Base-by-base conservation (phyloP, 495 filamentous ascomycete species). In the Neurospora terricola region DNA sequence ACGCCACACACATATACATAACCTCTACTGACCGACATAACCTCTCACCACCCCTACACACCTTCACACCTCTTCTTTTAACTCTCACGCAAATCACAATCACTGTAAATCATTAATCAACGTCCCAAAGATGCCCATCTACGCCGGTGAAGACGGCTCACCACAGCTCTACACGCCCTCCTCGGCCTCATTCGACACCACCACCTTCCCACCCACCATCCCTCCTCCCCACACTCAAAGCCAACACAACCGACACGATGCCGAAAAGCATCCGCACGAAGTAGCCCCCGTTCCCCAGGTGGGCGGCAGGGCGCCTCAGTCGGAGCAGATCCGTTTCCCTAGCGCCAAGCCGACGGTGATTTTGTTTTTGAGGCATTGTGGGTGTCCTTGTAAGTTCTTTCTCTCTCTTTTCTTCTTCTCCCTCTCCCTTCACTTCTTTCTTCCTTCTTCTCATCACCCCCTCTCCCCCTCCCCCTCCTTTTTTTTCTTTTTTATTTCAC, bases 311-410 rank as follows among this genome's bases (percentile, higher is more conserved):
- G 88, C 89, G 5, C 89, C 88, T 4, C 78, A 76, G 7, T 81
- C 82, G 38, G 39, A 75, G 16, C 82, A 84, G 69, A 78, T 90
- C 8, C 69, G 66, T 2, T 81, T 90, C 7, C 86, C 86, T 0
- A 72, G 73, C 39, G 76, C 83, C 72, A 86, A 84, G 74, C 85
- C 87, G 1, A 83, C 82, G 5, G 73, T 91, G 21, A 78, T 90
- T 27, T 81, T 86, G 38, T 91, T 91, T 77, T 78, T 91, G 5
- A 80, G 89, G 36, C 88, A 90, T 77, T 90, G 87, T 76, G 88
- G 89, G 16, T 89, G 86, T 82, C 89, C 88, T 9, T 90, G 87
- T 88, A 81, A 70, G 84, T 76, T 27, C 21, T 77, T 9, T 40
- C 42, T 70, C 69, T 74, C 68, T 18, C 40, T 12, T 75, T 72